Evolutionary conservation across 768 basidiomycete species (phyloP).

Genomic region (Porphyrellus cyaneotinctus): DNA sequence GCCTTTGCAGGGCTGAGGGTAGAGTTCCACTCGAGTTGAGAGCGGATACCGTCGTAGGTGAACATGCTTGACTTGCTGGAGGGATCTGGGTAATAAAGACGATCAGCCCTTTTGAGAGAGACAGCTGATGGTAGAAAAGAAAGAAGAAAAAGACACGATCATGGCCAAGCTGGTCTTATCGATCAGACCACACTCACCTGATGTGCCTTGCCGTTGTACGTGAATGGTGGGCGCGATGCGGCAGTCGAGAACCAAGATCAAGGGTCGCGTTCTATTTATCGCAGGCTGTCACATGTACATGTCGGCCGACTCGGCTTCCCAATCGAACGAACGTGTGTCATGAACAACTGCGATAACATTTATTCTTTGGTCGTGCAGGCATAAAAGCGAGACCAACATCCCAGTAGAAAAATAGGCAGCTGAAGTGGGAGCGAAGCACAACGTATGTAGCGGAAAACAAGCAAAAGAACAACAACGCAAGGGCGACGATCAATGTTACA

Average conservation of each 20-base stretch:
- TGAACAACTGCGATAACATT: slow-evolving; percentile 20
- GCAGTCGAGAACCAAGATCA: neutral
- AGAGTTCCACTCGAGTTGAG: slow-evolving; percentile 92
- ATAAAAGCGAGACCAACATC: slow-evolving; percentile 10
- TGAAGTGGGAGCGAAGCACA: slow-evolving; percentile 16
- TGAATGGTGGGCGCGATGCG: slow-evolving; percentile 7
- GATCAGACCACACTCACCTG: slow-evolving; percentile 22
- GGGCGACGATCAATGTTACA: slow-evolving; percentile 41
- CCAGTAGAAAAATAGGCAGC: slow-evolving; percentile 3
- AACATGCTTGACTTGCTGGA: slow-evolving; percentile 39
- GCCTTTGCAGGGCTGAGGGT: slow-evolving; percentile 70
- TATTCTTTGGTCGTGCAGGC: slow-evolving; percentile 4
- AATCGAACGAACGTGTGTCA: slow-evolving; percentile 24
- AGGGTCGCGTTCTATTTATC: slow-evolving; percentile 6
- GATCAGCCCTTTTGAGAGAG: slow-evolving; percentile 13
- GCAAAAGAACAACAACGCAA: slow-evolving; percentile 25
- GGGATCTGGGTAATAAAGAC: slow-evolving; percentile 6
- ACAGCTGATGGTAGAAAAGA: slow-evolving; percentile 14
- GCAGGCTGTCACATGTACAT: neutral
- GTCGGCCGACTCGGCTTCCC: neutral
- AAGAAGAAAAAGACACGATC: slow-evolving; percentile 1
- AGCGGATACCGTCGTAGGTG: slow-evolving; percentile 57
- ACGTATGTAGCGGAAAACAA: slow-evolving; percentile 28
- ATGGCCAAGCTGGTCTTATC: slow-evolving; percentile 15
- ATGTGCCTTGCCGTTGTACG: slow-evolving; percentile 10